phyloP scores from a whole-genome alignment of 805 yeast species.

The Pichia thaimueangensis region DNA sequence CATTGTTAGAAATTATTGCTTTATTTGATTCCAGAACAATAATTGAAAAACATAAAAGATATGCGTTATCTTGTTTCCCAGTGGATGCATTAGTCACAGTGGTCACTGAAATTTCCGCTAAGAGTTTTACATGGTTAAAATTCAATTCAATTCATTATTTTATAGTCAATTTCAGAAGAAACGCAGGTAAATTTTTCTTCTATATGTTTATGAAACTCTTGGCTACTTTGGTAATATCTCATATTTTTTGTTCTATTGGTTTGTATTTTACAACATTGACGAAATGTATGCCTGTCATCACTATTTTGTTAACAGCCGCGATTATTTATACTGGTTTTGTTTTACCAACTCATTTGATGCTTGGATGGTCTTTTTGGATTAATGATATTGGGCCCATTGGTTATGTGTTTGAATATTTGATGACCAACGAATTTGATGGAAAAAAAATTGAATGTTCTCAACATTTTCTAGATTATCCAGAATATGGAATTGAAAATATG shows the following conservation, averaged over 20 bases:
- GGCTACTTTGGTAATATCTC: constrained; percentile 48
- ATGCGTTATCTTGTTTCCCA: constrained; percentile 50
- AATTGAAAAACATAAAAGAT: constrained; percentile 52
- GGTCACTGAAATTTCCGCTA: constrained; percentile 52
- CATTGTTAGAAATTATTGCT: constrained; percentile 50
- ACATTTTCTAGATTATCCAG: constrained; percentile 39
- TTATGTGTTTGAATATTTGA: constrained; percentile 50
- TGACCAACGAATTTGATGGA: constrained; percentile 52
- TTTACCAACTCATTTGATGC: constrained; percentile 48
- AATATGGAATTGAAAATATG: constrained; percentile 15
- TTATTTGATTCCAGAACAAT: constrained; percentile 50
- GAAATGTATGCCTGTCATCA: constrained; percentile 54
- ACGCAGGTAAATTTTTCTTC: constrained; percentile 50
- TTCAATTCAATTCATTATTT: constrained; percentile 49
- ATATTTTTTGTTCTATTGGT: constrained; percentile 48
- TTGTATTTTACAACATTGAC: constrained; percentile 40
- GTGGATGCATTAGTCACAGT: constrained; percentile 59
- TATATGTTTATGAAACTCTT: constrained; percentile 40
- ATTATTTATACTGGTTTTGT: constrained; percentile 50
- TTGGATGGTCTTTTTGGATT: constrained; percentile 64
- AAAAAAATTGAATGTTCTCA: constrained; percentile 39
- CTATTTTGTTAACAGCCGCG: constrained; percentile 42
- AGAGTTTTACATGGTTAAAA: constrained; percentile 36
- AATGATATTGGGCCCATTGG: constrained; percentile 53
- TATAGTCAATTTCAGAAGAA: constrained; percentile 46